Evolutionary conservation across 495 filamentous ascomycete species (phyloP).

Genomic region (Pyrenula aspistea): DNA sequence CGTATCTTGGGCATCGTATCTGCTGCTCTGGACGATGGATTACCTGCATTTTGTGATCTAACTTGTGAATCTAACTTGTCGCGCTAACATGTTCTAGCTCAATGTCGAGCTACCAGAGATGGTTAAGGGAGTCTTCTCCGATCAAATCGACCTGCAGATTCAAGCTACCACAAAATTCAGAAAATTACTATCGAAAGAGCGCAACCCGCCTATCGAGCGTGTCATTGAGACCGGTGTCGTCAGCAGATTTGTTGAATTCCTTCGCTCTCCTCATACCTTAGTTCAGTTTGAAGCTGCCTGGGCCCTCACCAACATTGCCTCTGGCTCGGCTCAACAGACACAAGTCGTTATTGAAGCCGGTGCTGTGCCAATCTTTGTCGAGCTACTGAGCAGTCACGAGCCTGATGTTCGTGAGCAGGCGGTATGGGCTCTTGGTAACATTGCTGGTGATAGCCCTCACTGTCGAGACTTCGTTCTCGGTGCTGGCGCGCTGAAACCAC

Average conservation of each 20-base stretch:
- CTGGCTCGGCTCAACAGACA: constrained; percentile 91
- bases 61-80: constrained; percentile 4
- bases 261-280: constrained; percentile 92
- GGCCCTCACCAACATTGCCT: constrained; percentile 99
- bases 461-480: constrained; percentile 93
- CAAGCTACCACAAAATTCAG: constrained; percentile 98
- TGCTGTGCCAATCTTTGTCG: constrained; percentile 96
- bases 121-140: constrained; percentile 95
- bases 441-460: constrained; percentile 94
- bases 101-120: constrained; percentile 97
- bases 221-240: constrained; percentile 99
- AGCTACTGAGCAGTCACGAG: constrained; percentile 88
- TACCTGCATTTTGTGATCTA: too few relatives aligned
- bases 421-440: constrained; percentile 98
- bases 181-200: constrained; percentile 95
- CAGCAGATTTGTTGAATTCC: constrained; percentile 93
- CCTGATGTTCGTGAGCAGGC: constrained; percentile 98
- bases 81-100: constrained; percentile 51
- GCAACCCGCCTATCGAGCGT: constrained; percentile 97
- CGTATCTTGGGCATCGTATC: constrained; percentile 1
- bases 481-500: constrained; percentile 78
- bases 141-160: constrained; percentile 96
- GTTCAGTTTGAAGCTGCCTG: constrained; percentile 99
- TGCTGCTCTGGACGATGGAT: constrained; percentile 18
- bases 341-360: constrained; percentile 98